Conservation (phyloP, 2,329 filamentous ascomycete species). For the Epichloe gansuensis region DNA sequence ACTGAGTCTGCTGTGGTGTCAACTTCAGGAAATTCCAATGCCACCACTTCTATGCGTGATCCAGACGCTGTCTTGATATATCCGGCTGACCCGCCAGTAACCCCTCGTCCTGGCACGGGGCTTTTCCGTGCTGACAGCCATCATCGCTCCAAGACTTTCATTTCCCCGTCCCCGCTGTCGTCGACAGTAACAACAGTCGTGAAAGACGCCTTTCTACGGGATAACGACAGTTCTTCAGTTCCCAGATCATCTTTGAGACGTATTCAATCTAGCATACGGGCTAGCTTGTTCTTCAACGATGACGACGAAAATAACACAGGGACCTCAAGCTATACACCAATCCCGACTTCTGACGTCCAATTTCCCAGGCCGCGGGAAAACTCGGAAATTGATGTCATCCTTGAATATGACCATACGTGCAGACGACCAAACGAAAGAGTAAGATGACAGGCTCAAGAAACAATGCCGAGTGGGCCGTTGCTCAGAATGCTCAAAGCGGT, state of each 20-base stretch:
- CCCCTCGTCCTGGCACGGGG: constrained; percentile 17
- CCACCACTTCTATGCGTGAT: constrained; percentile 22
- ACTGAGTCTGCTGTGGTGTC: constrained; percentile 12
- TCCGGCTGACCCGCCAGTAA: constrained; percentile 15
- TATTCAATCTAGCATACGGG: constrained; percentile 37
- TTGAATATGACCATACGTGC: constrained; percentile 12
- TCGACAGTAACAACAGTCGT: constrained; percentile 47
- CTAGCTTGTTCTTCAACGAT: constrained; percentile 42
- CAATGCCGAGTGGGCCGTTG: neutral
- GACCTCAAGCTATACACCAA: constrained; percentile 10
- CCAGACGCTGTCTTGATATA: constrained; percentile 11
- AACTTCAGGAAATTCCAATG: constrained; percentile 17
- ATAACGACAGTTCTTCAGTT: constrained; percentile 27
- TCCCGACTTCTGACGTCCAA: constrained; percentile 16
- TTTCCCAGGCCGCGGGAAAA: constrained; percentile 12
- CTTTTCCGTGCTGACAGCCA: constrained; percentile 18
- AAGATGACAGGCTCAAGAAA: constrained; percentile 12
- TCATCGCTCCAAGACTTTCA: constrained; percentile 33
- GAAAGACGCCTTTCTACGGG: constrained; percentile 40
- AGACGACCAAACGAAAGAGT: constrained; percentile 22
- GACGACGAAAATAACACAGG: constrained; percentile 23
- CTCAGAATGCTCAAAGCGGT: too few relatives aligned
- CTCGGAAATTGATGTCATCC: constrained; percentile 8
- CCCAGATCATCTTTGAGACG: constrained; percentile 34
- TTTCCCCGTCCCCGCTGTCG: constrained; percentile 47